Percentiles rank a stretch among this genome's conserved stretches.
These are phyloP conservation scores for Camellia japonica DNA, from an alignment of 148 eudicot species.

Conservation along the genomic window DNA sequence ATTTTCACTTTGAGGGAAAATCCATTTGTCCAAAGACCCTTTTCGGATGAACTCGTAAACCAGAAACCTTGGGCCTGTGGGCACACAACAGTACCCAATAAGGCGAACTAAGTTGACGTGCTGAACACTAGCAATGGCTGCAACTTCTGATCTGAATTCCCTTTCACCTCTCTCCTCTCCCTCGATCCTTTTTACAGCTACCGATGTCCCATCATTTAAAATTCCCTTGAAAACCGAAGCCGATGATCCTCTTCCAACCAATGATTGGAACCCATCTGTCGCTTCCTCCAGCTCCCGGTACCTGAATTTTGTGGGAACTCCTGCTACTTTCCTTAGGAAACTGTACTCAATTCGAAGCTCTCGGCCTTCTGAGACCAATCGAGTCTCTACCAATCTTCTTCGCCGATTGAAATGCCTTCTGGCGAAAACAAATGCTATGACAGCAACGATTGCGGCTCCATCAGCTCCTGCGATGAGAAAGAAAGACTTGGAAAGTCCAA, in stretches of 20 bases:
- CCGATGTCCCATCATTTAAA: conserved; percentile 53
- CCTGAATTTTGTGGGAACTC: conserved; percentile 65
- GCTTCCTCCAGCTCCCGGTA: conserved; percentile 70
- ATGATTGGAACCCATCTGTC: conserved; percentile 52
- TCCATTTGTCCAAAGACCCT: conserved; percentile 80
- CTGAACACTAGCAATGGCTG: conserved; percentile 71
- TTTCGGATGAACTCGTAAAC: conserved; percentile 72
- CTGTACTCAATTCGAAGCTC: conserved; percentile 57
- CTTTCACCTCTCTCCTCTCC: conserved; percentile 57
- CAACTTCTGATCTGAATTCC: conserved; percentile 70
- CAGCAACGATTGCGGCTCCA: conserved; percentile 40
- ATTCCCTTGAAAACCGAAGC: conserved; percentile 73
- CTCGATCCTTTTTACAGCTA: conserved; percentile 79
- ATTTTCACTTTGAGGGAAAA: conserved; percentile 42
- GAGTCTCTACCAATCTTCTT: conserved; percentile 21
- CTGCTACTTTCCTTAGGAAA: conserved; percentile 74
- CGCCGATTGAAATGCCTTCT: conserved; percentile 24
- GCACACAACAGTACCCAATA: conserved; percentile 59
- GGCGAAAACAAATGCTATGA: conserved; percentile 35
- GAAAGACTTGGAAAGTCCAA: conserved; percentile 46
- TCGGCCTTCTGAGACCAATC: conserved; percentile 34
- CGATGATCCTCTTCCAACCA: conserved; percentile 70
- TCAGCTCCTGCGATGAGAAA: conserved; percentile 43
- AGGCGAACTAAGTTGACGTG: conserved; percentile 69
- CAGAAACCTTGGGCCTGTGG: conserved; percentile 50